These are phyloP conservation scores for Bruguiera hainesii DNA, from an alignment of 441 rosid species.

Conservation along the genomic window DNA sequence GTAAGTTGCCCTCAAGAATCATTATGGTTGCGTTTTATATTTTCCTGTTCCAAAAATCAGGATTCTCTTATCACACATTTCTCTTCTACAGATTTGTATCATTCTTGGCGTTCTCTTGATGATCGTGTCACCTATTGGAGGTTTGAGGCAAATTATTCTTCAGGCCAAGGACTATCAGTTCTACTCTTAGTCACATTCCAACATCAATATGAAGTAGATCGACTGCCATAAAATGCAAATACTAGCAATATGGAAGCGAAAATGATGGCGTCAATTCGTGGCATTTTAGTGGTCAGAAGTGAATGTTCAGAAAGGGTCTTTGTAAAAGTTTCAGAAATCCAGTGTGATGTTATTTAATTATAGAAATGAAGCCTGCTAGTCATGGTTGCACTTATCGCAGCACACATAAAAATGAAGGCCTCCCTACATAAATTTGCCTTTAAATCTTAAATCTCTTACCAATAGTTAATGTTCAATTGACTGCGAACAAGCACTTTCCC, in stretches of 20 bases:
- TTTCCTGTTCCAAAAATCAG: neutral
- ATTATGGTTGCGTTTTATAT: neutral
- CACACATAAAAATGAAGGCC: too few relatives aligned
- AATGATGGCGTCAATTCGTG: too few relatives aligned
- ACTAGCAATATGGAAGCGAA: neutral
- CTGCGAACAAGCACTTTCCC: too few relatives aligned
- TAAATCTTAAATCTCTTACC: too few relatives aligned
- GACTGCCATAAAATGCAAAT: neutral
- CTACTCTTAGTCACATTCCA: constrained; percentile 41
- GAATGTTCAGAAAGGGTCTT: neutral
- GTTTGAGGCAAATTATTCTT: constrained; percentile 62
- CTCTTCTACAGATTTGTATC: constrained; percentile 56
- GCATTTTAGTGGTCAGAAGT: neutral
- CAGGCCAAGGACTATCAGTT: constrained; percentile 60
- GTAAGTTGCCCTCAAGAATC: constrained; percentile 30
- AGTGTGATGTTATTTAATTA: too few relatives aligned
- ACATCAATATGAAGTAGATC: neutral
- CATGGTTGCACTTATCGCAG: too few relatives aligned
- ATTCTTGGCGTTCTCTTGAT: constrained; percentile 53
- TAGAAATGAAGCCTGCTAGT: too few relatives aligned
- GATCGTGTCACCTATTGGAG: constrained; percentile 80
- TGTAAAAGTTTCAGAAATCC: too few relatives aligned
- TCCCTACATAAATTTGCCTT: too few relatives aligned
- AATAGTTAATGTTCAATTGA: too few relatives aligned
- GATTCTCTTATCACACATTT: constrained; percentile 2